Percentiles rank a stretch among this genome's conserved stretches.
Evolutionary conservation across 1,284 basidiomycete genomes (phyloP).

Genomic region (Boletus smithii): DNA sequence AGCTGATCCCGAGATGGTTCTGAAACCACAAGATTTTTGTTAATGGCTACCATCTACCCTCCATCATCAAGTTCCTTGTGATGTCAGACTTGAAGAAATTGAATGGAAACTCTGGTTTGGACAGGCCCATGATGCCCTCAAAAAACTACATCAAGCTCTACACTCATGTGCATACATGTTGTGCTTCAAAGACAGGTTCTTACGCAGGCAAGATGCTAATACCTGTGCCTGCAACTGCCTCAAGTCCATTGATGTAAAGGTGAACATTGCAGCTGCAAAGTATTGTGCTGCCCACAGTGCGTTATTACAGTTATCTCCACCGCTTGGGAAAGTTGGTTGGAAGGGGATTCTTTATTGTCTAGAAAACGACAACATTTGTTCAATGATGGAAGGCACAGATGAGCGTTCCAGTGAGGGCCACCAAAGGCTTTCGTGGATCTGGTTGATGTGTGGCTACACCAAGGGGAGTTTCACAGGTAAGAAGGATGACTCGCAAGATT

Average conservation of each 20-base stretch:
- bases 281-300: not conserved
- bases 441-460: not conserved
- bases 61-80: no score
- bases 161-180: not conserved
- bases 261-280: not conserved
- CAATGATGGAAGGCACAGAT: not conserved
- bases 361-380: not conserved
- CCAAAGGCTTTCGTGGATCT: not conserved
- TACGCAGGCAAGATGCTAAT: not conserved
- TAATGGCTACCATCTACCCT: no score
- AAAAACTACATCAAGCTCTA: not conserved
- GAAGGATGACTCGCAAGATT: not conserved
- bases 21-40: no score
- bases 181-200: conserved; percentile 2
- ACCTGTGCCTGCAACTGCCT: not conserved
- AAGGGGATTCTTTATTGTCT: not conserved
- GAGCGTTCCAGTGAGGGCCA: not conserved
- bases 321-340: not conserved
- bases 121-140: not conserved
- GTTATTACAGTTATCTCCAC: not conserved
- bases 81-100: no score
- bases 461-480: no score
- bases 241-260: not conserved
- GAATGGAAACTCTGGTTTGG: conserved; percentile 1
- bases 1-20: no score